Percentiles rank a stretch among this genome's conserved stretches.
phyloP scores from a whole-genome alignment of 805 yeast species.

The Yarrowia sp. region DNA sequence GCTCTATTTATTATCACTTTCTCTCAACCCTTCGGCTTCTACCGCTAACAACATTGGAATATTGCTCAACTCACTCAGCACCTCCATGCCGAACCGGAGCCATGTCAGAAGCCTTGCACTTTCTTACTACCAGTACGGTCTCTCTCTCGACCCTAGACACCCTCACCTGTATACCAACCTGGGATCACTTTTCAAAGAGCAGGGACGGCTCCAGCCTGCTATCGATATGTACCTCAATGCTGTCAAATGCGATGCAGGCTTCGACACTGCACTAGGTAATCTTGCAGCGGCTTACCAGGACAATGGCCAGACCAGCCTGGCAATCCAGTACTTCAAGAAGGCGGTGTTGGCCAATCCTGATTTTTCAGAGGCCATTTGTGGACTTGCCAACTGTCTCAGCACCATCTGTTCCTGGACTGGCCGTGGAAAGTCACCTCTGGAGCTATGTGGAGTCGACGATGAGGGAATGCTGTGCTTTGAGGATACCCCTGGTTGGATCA shows the following conservation, averaged over 20 bases:
- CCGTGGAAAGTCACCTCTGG: constrained; percentile 35
- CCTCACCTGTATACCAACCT: constrained; percentile 39
- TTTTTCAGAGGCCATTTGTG: constrained; percentile 37
- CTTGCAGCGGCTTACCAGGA: constrained; percentile 38
- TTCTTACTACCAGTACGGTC: constrained; percentile 36
- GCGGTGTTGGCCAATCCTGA: constrained; percentile 36
- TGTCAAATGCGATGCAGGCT: constrained; percentile 35
- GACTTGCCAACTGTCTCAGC: constrained; percentile 36
- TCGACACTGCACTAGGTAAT: constrained; percentile 37
- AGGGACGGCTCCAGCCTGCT: constrained; percentile 35
- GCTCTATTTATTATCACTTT: constrained; percentile 35
- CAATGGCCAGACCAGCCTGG: constrained; percentile 35
- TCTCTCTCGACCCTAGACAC: constrained; percentile 36
- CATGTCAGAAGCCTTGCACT: constrained; percentile 31
- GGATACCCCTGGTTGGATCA: neutral
- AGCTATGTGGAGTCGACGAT: constrained; percentile 32
- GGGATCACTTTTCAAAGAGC: constrained; percentile 37
- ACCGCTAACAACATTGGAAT: constrained; percentile 39
- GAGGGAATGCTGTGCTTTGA: constrained; percentile 30
- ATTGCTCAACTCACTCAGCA: constrained; percentile 31
- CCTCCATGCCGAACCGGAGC: neutral
- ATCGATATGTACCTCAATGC: constrained; percentile 36
- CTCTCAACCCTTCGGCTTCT: constrained; percentile 36
- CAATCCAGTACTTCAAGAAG: constrained; percentile 34
- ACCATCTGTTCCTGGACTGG: constrained; percentile 38